Percentiles rank a stretch among this genome's conserved stretches.
phyloP scores from a whole-genome alignment of 495 filamentous ascomycete species.

The Podospora bellae-mahoneyi region DNA sequence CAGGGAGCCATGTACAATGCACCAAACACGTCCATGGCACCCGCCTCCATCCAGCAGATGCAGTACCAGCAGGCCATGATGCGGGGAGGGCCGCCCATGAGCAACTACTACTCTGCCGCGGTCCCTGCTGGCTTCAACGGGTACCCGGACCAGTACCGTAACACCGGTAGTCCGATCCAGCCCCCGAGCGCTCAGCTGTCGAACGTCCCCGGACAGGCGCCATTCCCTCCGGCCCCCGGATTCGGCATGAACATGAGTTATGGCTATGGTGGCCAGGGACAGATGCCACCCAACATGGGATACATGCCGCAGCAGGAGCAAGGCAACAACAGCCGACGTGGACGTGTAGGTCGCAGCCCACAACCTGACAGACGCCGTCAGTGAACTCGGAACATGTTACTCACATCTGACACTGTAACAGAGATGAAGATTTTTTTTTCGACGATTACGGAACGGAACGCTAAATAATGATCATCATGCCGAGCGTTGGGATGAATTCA shows the following conservation, averaged over 20 bases:
- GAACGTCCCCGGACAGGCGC: constrained; percentile 29
- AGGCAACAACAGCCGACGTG: constrained; percentile 43
- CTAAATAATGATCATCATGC: constrained; percentile 2
- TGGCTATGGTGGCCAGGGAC: constrained; percentile 42
- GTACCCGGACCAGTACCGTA: constrained; percentile 51
- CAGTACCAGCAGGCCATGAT: constrained; percentile 61
- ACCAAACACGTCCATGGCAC: constrained; percentile 45
- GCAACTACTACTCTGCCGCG: constrained; percentile 49
- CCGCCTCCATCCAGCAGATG: constrained; percentile 50
- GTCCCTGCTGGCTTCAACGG: constrained; percentile 44
- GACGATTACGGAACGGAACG: neutral
- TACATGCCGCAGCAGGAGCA: constrained; percentile 42
- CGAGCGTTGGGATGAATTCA: neutral
- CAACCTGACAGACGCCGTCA: constrained; percentile 26
- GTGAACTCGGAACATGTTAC: neutral
- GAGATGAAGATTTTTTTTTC: neutral
- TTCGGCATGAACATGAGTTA: constrained; percentile 50
- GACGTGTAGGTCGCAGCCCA: constrained; percentile 49
- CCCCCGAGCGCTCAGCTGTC: constrained; percentile 32
- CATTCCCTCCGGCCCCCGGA: constrained; percentile 44
- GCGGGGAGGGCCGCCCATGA: constrained; percentile 49
- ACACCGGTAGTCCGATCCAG: constrained; percentile 49
- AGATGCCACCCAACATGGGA: constrained; percentile 37
- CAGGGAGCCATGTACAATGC: constrained; percentile 51
- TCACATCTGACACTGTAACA: neutral